Evolutionary conservation across 78 protist genomes (phyloP).

Genomic region (Tieghemostelium lacteum): DNA sequence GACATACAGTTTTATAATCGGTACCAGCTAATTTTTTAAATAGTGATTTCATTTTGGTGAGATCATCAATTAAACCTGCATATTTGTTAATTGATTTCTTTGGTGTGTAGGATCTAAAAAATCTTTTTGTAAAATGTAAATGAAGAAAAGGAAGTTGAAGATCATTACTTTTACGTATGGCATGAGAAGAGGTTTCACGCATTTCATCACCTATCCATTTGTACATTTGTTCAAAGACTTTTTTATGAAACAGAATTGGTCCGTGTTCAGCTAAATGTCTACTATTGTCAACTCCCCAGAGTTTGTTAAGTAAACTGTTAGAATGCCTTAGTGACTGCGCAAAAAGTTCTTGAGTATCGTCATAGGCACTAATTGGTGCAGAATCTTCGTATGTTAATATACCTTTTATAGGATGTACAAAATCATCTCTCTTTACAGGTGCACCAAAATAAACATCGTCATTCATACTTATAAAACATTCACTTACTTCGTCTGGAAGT

Average conservation of each 20-base stretch:
- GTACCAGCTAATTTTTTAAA: background rate
- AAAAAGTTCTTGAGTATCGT: no score
- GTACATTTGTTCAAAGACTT: slow-evolving; percentile 46
- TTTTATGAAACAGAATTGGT: slow-evolving; percentile 25
- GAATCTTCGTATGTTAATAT: no score
- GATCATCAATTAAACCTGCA: slow-evolving; percentile 39
- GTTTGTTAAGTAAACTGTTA: slow-evolving; percentile 29
- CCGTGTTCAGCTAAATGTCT: slow-evolving; percentile 70
- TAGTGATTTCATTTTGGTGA: slow-evolving; percentile 27
- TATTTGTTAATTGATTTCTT: slow-evolving; percentile 44
- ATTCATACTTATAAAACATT: slow-evolving; percentile 11
- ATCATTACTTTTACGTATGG: slow-evolving; percentile 46
- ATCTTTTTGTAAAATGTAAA: slow-evolving; percentile 14
- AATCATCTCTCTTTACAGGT: slow-evolving; percentile 17
- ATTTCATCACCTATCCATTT: slow-evolving; percentile 16
- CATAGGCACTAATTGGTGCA: no score
- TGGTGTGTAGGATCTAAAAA: slow-evolving; percentile 47
- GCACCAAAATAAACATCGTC: no score
- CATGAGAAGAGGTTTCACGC: slow-evolving; percentile 6
- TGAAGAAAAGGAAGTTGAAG: slow-evolving; percentile 68
- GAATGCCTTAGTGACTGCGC: no score
- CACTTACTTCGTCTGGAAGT: slow-evolving; percentile 2
- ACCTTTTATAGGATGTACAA: slow-evolving; percentile 58
- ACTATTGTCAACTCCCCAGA: slow-evolving; percentile 58
- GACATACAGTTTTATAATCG: slow-evolving; percentile 49